A percentile compares a stretch with the other conserved stretches of the same genome.
These are phyloP conservation scores for Adansonia digitata DNA, from an alignment of 345 rosid species.

Conservation along the genomic window DNA sequence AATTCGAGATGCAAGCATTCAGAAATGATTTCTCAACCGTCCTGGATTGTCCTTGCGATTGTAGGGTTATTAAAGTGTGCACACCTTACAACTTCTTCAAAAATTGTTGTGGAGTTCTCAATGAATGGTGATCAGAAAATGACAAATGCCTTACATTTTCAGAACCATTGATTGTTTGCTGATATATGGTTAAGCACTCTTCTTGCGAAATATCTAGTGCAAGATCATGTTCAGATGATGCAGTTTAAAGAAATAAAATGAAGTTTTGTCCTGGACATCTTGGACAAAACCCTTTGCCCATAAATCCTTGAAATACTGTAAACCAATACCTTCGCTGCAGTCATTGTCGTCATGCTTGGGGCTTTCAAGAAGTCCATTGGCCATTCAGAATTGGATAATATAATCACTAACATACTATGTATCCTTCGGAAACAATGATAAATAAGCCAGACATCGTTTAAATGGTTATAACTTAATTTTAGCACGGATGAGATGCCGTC, in stretches of 20 bases:
- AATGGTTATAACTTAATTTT: not conserved
- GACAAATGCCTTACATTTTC: not conserved
- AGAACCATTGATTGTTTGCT: not conserved
- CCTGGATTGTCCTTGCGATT: not conserved
- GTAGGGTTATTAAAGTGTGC: not conserved
- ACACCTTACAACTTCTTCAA: not conserved
- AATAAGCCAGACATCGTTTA: conserved; percentile 14
- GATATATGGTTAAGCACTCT: not conserved
- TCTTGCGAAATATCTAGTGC: not conserved
- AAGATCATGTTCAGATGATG: not conserved
- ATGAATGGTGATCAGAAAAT: not conserved
- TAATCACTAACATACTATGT: not conserved
- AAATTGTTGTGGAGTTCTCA: not conserved
- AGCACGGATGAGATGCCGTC: conserved; percentile 3
- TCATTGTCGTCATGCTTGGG: not conserved
- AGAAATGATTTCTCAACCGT: not conserved
- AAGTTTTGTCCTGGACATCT: not conserved
- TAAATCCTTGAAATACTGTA: not conserved
- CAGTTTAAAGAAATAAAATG: not conserved
- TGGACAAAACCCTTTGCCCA: not conserved
- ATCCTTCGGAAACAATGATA: conserved; percentile 1
- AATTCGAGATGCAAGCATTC: not conserved
- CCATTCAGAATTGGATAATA: not conserved
- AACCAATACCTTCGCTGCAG: not conserved
- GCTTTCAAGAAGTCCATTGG: not conserved